Conservation (phyloP, 139 green algal genomes). For the Micractinium conductrix region DNA sequence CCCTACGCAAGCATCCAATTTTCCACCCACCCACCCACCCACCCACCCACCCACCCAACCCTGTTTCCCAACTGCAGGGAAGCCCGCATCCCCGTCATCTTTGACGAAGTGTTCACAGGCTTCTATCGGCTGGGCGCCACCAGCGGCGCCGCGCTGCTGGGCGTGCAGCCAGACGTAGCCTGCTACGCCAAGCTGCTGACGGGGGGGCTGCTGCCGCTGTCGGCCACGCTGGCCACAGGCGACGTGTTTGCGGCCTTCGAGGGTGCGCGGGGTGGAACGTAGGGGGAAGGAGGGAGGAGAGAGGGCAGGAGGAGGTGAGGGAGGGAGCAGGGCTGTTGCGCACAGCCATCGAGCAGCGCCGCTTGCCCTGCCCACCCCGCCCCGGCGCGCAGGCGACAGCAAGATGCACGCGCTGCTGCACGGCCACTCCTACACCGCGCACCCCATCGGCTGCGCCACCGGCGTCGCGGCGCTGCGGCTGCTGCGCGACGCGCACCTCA, state of each 20-base stretch:
- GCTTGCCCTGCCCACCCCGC: neutral
- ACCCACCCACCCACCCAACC: neutral
- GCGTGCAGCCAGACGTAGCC: conserved; percentile 87
- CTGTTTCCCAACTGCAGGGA: neutral
- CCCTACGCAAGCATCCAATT: neutral
- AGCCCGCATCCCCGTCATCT: conserved; percentile 86
- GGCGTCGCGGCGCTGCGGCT: conserved; percentile 74
- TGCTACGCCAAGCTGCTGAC: conserved; percentile 97
- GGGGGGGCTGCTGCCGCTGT: conserved; percentile 84
- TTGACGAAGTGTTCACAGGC: conserved; percentile 96
- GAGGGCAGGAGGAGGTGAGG: neutral
- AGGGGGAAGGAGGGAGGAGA: neutral
- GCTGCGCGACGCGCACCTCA: conserved; percentile 67
- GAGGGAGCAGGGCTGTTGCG: neutral
- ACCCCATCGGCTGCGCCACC: conserved; percentile 87
- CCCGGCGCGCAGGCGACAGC: conserved; percentile 26
- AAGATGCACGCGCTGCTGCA: conserved; percentile 93
- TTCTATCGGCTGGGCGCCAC: conserved; percentile 84
- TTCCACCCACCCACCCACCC: neutral
- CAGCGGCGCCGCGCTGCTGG: conserved; percentile 72
- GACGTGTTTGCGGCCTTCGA: conserved; percentile 88
- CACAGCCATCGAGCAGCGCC: neutral
- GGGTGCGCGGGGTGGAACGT: conserved; percentile 30
- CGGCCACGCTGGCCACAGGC: conserved; percentile 82
- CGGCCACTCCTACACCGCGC: conserved; percentile 98